A percentile compares a stretch with the other conserved stretches of the same genome.
These are phyloP conservation scores for Penicillium silybi DNA, from an alignment of 495 filamentous ascomycete genomes.

Conservation along the genomic window DNA sequence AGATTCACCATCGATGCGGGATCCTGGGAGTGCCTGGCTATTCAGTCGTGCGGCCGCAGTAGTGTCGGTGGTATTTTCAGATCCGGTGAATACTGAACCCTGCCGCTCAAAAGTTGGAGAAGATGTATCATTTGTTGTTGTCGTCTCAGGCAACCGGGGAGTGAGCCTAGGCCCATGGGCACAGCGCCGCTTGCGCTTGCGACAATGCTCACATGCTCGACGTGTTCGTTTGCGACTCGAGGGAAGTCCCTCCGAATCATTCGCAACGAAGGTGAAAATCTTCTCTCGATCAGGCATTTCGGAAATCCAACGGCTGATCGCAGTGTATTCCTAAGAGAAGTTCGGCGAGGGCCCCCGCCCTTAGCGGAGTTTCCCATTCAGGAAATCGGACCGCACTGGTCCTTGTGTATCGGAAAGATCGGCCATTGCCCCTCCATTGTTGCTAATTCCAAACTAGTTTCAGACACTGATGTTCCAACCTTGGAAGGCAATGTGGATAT, in stretches of 20 bases:
- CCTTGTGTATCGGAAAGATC: no score
- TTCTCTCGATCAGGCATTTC: neutral
- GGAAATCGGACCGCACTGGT: no score
- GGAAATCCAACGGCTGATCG: neutral
- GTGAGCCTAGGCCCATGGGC: neutral
- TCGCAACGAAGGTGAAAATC: neutral
- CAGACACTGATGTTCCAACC: no score
- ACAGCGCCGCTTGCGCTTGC: constrained; percentile 2
- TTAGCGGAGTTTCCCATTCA: no score
- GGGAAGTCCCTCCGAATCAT: neutral
- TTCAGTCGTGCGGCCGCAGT: neutral
- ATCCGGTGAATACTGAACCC: no score
- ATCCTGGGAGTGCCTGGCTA: neutral
- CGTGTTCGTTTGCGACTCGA: neutral
- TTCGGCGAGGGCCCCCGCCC: no score
- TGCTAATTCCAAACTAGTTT: no score
- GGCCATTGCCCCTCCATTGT: no score
- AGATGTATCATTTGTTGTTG: neutral
- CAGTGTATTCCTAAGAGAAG: no score
- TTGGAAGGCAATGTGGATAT: no score
- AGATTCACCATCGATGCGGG: constrained; percentile 1
- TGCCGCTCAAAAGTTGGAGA: no score
- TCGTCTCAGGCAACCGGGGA: neutral
- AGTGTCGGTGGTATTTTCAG: no score
- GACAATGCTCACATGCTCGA: constrained; percentile 1